A percentile compares a stretch with the other conserved stretches of the same genome.
phyloP scores from a whole-genome alignment of 352 stramenopile species.

The Elongisporangium undulatum region DNA sequence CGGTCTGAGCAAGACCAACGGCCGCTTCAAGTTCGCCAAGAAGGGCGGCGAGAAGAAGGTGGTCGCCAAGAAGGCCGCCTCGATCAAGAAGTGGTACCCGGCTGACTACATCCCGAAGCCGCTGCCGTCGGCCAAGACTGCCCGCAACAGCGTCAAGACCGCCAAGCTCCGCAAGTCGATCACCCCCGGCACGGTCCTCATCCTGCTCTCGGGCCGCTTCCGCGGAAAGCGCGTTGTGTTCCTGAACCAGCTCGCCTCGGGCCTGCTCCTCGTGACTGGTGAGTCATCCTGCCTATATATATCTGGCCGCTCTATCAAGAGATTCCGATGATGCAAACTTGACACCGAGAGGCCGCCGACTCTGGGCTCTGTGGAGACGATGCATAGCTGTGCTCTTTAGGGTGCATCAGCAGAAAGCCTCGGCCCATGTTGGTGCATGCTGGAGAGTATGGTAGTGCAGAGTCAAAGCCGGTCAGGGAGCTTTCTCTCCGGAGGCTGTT shows the following conservation, averaged over 20 bases:
- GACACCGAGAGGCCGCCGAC: conserved; percentile 48
- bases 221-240: conserved; percentile 98
- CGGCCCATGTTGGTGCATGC: background rate
- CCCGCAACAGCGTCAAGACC: conserved; percentile 79
- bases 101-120: conserved; percentile 62
- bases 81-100: conserved; percentile 74
- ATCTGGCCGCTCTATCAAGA: background rate
- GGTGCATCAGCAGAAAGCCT: background rate
- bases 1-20: conserved; percentile 55
- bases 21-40: conserved; percentile 53
- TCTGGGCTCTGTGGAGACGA: conserved; percentile 6
- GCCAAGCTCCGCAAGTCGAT: conserved; percentile 95
- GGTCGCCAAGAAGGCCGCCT: conserved; percentile 28
- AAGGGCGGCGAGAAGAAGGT: conserved; percentile 69
- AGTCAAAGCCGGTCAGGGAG: conserved; percentile 1
- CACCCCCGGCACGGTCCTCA: conserved; percentile 96
- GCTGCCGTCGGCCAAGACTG: conserved; percentile 62
- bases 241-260: conserved; percentile 96
- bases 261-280: conserved; percentile 95
- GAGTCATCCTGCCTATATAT: conserved; percentile 14
- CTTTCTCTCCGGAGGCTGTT: background rate
- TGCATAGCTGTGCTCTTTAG: background rate
- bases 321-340: conserved; percentile 75
- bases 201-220: conserved; percentile 96
- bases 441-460: background rate